Percentiles rank a stretch among this genome's conserved stretches.
These are phyloP conservation scores for Pichia sp. DNA, from an alignment of 1,139 yeast genomes.

Conservation along the genomic window DNA sequence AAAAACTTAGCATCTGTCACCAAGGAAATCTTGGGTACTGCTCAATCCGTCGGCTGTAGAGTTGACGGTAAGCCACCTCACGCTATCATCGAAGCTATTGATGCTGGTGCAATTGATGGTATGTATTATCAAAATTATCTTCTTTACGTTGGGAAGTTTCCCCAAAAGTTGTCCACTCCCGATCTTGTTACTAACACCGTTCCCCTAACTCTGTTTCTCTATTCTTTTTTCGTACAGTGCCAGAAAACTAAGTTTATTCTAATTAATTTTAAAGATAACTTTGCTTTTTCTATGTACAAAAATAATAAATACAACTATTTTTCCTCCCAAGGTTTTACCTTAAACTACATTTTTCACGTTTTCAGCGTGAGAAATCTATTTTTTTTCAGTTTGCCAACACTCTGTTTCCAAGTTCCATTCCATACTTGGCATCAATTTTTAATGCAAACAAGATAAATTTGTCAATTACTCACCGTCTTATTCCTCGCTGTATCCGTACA, in stretches of 20 bases:
- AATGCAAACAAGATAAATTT: constrained; percentile 83
- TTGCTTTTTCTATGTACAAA: constrained; percentile 19
- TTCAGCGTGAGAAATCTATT: background rate
- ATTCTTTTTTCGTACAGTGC: constrained; percentile 28
- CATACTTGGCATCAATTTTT: constrained; percentile 85
- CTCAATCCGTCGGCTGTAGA: constrained; percentile 98
- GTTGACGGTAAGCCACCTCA: constrained; percentile 99
- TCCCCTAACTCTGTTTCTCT: background rate
- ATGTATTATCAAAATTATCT: background rate
- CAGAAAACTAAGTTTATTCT: constrained; percentile 61
- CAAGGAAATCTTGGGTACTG: constrained; percentile 99
- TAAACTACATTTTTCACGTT: constrained; percentile 7
- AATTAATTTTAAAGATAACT: constrained; percentile 12
- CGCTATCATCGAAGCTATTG: constrained; percentile 95
- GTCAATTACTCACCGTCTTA: constrained; percentile 71
- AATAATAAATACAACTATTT: constrained; percentile 8
- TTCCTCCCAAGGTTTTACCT: background rate
- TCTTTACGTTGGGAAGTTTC: too few relatives aligned
- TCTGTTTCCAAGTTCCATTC: constrained; percentile 75
- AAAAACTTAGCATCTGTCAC: constrained; percentile 94
- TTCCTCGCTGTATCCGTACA: constrained; percentile 9
- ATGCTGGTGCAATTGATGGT: constrained; percentile 94
- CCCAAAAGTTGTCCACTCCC: too few relatives aligned
- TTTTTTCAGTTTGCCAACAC: constrained; percentile 78
- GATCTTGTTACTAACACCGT: background rate